Conservation (phyloP, 768 basidiomycete genomes). For the Artomyces pyxidatus region DNA sequence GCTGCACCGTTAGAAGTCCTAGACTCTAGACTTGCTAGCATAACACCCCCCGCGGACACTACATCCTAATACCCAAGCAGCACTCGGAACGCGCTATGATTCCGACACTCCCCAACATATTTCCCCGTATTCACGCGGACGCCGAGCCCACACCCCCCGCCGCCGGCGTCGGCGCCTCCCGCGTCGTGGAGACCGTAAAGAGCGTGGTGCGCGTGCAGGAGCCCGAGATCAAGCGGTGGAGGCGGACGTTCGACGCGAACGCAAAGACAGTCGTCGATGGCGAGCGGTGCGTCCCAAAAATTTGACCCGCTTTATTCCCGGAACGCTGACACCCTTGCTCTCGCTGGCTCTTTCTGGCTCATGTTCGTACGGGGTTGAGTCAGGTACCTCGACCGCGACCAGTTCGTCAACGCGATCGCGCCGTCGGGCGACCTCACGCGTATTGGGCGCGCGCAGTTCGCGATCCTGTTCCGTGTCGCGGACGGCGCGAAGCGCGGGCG, state of each 20-base stretch:
- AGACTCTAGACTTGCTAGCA: too few species aligned
- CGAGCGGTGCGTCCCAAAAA: constrained; percentile 62
- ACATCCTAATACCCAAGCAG: constrained; percentile 10
- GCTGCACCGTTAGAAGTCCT: too few species aligned
- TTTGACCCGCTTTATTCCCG: background rate
- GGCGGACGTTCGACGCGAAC: constrained; percentile 77
- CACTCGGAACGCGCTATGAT: constrained; percentile 13
- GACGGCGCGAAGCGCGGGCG: constrained; percentile 69
- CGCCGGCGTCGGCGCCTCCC: constrained; percentile 30
- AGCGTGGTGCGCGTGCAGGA: constrained; percentile 67
- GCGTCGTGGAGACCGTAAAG: constrained; percentile 56
- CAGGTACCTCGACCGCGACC: constrained; percentile 81
- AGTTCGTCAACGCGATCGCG: constrained; percentile 93
- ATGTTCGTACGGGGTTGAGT: too few species aligned
- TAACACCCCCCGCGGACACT: constrained; percentile 1
- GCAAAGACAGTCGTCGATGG: constrained; percentile 65
- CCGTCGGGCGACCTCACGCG: constrained; percentile 78
- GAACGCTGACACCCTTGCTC: background rate
- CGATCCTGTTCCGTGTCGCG: constrained; percentile 83
- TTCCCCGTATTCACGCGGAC: constrained; percentile 48
- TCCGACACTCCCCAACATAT: constrained; percentile 35
- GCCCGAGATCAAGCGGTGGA: constrained; percentile 83
- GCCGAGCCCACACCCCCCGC: constrained; percentile 27
- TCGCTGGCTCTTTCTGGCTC: background rate
- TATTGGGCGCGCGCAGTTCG: constrained; percentile 84